A percentile compares a stretch with the other conserved stretches of the same genome.
These are phyloP conservation scores for Trypanosoma brucei DNA, from an alignment of 208 protist species.

Conservation along the genomic window DNA sequence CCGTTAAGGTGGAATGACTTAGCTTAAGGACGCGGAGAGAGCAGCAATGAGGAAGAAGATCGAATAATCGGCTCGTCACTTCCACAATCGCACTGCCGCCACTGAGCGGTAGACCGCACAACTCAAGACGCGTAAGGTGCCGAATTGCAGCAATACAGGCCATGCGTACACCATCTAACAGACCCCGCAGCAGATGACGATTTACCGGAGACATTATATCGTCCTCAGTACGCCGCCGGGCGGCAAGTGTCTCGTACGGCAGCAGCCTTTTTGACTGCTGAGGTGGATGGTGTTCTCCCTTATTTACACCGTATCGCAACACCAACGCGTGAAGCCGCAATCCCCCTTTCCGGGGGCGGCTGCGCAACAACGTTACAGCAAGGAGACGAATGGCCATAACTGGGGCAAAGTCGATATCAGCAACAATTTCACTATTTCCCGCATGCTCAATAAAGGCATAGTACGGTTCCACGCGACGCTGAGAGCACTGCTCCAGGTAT, in stretches of 20 bases:
- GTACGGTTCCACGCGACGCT: constrained; percentile 34
- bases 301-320: constrained; percentile 13
- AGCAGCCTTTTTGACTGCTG: constrained; percentile 11
- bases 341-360: not conserved
- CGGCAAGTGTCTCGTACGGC: constrained; percentile 4
- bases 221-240: constrained; percentile 10
- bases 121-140: constrained; percentile 30
- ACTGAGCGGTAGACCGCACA: constrained; percentile 31
- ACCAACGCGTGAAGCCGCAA: constrained; percentile 6
- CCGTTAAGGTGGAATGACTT: constrained; percentile 27
- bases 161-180: constrained; percentile 33
- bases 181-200: constrained; percentile 18
- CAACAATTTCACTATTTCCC: constrained; percentile 29
- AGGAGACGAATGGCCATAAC: constrained; percentile 18
- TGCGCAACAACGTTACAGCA: constrained; percentile 17
- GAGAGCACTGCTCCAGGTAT: constrained; percentile 53
- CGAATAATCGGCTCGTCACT: constrained; percentile 23
- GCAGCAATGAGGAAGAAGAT: constrained; percentile 31
- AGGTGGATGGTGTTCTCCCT: constrained; percentile 14
- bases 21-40: constrained; percentile 37
- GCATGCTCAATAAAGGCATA: constrained; percentile 36
- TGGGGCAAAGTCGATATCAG: constrained; percentile 34
- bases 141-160: constrained; percentile 22
- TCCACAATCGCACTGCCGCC: constrained; percentile 2
- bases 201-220: constrained; percentile 13